Evolutionary conservation across 306 rosid genomes (phyloP), one percentile per base, ranked within the genome.

Genomic region (Parietaria judaica): DNA sequence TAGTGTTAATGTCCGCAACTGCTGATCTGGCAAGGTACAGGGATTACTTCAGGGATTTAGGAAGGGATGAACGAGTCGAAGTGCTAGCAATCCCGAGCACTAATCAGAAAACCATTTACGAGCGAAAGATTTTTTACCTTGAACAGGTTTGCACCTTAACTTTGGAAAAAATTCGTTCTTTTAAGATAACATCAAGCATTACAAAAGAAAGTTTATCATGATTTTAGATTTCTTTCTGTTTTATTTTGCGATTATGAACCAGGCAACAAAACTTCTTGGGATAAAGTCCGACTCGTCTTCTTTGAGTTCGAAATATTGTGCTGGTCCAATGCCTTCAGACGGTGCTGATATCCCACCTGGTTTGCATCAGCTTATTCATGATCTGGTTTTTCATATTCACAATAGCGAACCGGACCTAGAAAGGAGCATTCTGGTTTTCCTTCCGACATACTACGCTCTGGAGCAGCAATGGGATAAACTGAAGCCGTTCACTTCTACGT

Each of bases 1-100:
- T 90, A 64, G 95, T 90, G 50, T 77, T 90, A 82, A 90, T 90
- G 97, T 90, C 95, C 54, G 97, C 97, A 67, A 90, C 97, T 53
- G 95, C 95, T 65, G 90, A 90, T 80, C 80, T 79, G 73, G 60
- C 79, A 63, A 75, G 94, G 70, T 90, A 90, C 70, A 84, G 6
- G 78, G 90, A 86, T 63, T 90, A 90, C 81, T 90, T 90, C 70
- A 73, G 67, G 76, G 97, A 90, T 74, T 82, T 90, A 64, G 90
- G 95, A 41, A 86, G 95, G 75, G 87, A 76, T 17, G 94, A 90
- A 78, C 80, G 95, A 53, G 95, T 90, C 70, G 94, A 90, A 84
- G 94, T 90, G 73, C 79, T 90, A 72, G 95, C 81, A 44, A 90
- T 90, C 67, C 90, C 97, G 63, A 82, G 55, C 70, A 60, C 84